A percentile compares a stretch with the other conserved stretches of the same genome.
These are phyloP conservation scores for Macrophomina phaseolina DNA, from an alignment of 2,329 filamentous ascomycete species.

Conservation along the genomic window DNA sequence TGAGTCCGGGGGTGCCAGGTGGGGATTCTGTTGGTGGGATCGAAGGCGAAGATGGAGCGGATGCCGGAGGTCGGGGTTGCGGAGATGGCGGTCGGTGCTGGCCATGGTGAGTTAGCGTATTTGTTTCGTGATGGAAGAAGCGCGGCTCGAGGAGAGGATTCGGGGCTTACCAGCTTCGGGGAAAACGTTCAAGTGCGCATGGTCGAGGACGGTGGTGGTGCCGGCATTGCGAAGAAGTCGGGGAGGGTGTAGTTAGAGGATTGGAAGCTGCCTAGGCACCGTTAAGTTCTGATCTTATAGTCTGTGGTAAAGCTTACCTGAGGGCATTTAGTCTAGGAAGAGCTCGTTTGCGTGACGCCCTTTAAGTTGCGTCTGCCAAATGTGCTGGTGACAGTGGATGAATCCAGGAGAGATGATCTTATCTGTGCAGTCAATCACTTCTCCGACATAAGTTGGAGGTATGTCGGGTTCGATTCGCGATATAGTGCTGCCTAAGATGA, in stretches of 20 bases:
- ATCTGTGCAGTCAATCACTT: slow-evolving; percentile 55
- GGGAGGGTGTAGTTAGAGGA: slow-evolving; percentile 33
- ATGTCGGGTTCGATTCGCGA: slow-evolving; percentile 40
- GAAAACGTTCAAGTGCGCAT: slow-evolving; percentile 48
- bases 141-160: slow-evolving; percentile 6
- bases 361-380: slow-evolving; percentile 61
- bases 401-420: slow-evolving; percentile 64
- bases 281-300: neutral
- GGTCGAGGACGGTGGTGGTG: slow-evolving; percentile 60
- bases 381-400: slow-evolving; percentile 59
- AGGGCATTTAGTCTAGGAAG: slow-evolving; percentile 50
- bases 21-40: neutral
- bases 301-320: slow-evolving; percentile 35
- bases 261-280: slow-evolving; percentile 45
- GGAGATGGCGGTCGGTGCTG: slow-evolving; percentile 41
- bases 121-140: slow-evolving; percentile 20
- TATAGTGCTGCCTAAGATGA: slow-evolving; percentile 45
- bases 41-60: slow-evolving; percentile 49
- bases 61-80: slow-evolving; percentile 53
- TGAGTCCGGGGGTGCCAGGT: slow-evolving; percentile 50
- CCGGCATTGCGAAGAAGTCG: slow-evolving; percentile 53
- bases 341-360: slow-evolving; percentile 59
- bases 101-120: slow-evolving; percentile 22
- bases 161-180: slow-evolving; percentile 38
- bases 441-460: slow-evolving; percentile 36